Conservation (phyloP, 208 protist species). For the Acanthamoeba castellanii region DNA sequence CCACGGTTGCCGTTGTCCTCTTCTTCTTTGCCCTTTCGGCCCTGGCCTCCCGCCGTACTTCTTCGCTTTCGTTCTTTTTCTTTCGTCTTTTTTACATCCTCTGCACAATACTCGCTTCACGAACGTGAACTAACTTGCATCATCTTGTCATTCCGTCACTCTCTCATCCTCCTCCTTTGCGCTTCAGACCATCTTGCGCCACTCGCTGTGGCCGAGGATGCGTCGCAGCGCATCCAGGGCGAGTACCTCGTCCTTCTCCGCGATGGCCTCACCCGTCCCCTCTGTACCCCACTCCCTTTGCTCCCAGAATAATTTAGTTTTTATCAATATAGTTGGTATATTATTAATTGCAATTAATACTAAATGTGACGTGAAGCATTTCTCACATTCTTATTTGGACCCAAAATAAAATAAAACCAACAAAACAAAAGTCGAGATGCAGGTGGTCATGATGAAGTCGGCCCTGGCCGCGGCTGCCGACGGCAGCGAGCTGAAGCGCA, state of each 20-base stretch:
- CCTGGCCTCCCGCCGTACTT: conserved; percentile 15
- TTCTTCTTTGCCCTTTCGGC: conserved; percentile 9
- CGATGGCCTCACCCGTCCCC: not conserved
- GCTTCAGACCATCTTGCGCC: conserved; percentile 4
- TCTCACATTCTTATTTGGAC: no score
- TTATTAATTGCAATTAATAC: no score
- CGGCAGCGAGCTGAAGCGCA: not conserved
- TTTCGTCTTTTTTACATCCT: no score
- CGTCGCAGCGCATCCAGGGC: conserved; percentile 7
- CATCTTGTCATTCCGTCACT: not conserved
- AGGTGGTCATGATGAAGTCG: not conserved
- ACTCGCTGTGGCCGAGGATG: not conserved
- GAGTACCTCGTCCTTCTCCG: conserved; percentile 64
- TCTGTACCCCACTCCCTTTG: not conserved
- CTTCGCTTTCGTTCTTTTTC: no score
- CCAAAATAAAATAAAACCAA: not conserved
- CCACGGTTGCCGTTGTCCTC: not conserved
- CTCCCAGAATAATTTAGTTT: not conserved
- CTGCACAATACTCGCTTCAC: no score
- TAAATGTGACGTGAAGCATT: no score
- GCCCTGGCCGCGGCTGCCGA: not conserved
- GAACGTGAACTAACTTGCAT: no score
- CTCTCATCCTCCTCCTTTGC: not conserved
- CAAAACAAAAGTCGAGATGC: not conserved
- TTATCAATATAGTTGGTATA: no score